A percentile compares a stretch with the other conserved stretches of the same genome.
Evolutionary conservation across 192 early-diverging fungal genomes (phyloP).

Genomic region (Coemansia sp.): DNA sequence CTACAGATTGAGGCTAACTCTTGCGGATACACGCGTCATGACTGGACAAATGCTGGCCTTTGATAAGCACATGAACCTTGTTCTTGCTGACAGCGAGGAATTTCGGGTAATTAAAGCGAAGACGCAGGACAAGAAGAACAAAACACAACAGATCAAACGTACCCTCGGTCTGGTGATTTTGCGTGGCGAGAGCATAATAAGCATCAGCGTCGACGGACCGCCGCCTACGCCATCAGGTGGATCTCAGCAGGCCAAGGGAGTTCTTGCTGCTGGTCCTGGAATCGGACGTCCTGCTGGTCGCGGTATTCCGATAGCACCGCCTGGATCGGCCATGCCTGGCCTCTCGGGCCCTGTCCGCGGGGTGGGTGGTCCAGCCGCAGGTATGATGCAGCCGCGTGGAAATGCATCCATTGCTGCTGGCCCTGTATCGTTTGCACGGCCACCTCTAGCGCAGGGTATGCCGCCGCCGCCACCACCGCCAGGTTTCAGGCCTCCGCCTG

Average conservation of each 20-base stretch:
- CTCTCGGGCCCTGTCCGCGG: conserved; percentile 92
- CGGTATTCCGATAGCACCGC: conserved; percentile 64
- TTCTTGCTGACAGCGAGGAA: conserved; percentile 96
- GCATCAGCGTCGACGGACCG: conserved; percentile 84
- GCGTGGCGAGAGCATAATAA: conserved; percentile 90
- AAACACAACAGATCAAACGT: conserved; percentile 79
- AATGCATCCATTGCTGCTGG: conserved; percentile 58
- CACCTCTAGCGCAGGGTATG: conserved; percentile 61
- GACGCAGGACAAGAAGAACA: conserved; percentile 36
- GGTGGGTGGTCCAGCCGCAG: conserved; percentile 88
- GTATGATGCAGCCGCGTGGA: conserved; percentile 83
- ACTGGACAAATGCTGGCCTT: conserved; percentile 99
- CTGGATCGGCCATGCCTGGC: conserved; percentile 55
- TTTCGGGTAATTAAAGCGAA: conserved; percentile 89
- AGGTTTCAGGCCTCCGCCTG: conserved; percentile 42
- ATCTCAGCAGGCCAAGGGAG: conserved; percentile 41
- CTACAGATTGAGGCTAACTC: conserved; percentile 88
- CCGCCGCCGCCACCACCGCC: conserved; percentile 56
- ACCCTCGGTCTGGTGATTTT: conserved; percentile 92
- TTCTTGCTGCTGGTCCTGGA: conserved; percentile 66
- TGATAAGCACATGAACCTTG: conserved; percentile 99
- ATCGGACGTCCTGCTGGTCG: conserved; percentile 81
- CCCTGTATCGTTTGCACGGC: conserved; percentile 75
- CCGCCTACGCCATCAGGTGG: conserved; percentile 70
- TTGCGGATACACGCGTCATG: conserved; percentile 87